These are phyloP conservation scores for Quercus bicolor DNA, from an alignment of 306 rosid species.

Conservation along the genomic window DNA sequence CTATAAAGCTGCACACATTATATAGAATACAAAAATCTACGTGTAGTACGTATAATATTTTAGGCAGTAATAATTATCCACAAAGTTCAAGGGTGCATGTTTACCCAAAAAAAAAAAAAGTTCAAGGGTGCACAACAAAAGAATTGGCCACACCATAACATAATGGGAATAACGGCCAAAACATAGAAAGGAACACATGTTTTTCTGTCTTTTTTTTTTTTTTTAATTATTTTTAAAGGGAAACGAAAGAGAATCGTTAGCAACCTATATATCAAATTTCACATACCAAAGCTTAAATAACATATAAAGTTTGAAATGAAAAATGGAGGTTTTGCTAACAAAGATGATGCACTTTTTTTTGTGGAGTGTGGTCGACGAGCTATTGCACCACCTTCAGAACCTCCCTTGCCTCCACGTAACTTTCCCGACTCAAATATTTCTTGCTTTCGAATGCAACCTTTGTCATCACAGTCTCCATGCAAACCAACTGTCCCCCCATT, in stretches of 20 bases:
- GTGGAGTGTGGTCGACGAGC: not conserved
- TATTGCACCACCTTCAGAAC: constrained; percentile 10
- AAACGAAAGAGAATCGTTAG: not conserved
- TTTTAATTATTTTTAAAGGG: not conserved
- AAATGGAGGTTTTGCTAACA: not conserved
- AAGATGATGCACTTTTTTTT: not conserved
- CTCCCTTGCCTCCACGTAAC: constrained; percentile 4
- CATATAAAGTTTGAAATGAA: not conserved
- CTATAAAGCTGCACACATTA: too few species aligned
- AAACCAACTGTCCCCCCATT: not conserved
- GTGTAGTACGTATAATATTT: too few species aligned
- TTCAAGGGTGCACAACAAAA: too few species aligned
- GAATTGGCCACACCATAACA: too few species aligned
- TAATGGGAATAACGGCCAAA: too few species aligned
- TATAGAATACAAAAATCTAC: too few species aligned
- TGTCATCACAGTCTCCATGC: not conserved
- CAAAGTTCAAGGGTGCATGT: too few species aligned
- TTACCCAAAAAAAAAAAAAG: too few species aligned
- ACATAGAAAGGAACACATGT: too few species aligned
- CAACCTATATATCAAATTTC: not conserved
- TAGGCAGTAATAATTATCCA: too few species aligned
- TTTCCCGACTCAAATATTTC: not conserved
- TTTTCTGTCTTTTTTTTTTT: not conserved
- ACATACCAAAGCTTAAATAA: not conserved
- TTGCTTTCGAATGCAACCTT: not conserved